These are phyloP conservation scores for Colletotrichum sp. DNA, from an alignment of 2,329 filamentous ascomycete species.

Conservation along the genomic window DNA sequence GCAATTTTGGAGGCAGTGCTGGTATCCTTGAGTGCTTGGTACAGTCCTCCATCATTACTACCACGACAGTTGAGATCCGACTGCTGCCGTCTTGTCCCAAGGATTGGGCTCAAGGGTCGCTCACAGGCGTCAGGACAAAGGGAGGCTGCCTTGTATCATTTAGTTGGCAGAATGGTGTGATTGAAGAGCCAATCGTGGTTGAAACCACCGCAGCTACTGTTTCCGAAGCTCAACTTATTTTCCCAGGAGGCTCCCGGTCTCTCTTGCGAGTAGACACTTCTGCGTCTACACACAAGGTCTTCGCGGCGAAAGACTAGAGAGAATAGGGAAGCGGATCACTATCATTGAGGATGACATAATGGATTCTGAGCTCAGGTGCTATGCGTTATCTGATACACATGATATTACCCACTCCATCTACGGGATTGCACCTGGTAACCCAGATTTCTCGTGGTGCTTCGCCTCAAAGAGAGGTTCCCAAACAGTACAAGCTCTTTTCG, in stretches of 20 bases:
- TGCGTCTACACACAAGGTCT: neutral
- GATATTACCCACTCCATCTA: neutral
- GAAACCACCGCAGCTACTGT: neutral
- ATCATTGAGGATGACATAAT: neutral
- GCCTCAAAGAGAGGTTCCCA: neutral
- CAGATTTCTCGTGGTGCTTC: neutral
- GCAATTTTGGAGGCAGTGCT: slow-evolving; percentile 51
- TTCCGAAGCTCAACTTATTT: neutral
- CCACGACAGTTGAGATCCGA: neutral
- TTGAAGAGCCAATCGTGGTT: neutral
- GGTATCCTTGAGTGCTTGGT: slow-evolving; percentile 33
- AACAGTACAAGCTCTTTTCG: neutral
- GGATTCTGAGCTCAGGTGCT: rapidly evolving
- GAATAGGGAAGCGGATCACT: neutral
- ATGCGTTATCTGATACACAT: neutral
- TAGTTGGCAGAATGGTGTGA: neutral
- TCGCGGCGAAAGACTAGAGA: neutral
- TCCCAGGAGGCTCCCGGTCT: neutral
- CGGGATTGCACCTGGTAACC: neutral
- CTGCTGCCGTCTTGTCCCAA: slow-evolving; percentile 8
- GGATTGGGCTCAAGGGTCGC: neutral
- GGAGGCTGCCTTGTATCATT: slow-evolving; percentile 14
- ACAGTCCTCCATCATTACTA: neutral
- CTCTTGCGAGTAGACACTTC: neutral
- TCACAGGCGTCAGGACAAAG: neutral